These are phyloP conservation scores for Pharnaceum exiguum DNA, from an alignment of 148 eudicot genomes.

Conservation along the genomic window DNA sequence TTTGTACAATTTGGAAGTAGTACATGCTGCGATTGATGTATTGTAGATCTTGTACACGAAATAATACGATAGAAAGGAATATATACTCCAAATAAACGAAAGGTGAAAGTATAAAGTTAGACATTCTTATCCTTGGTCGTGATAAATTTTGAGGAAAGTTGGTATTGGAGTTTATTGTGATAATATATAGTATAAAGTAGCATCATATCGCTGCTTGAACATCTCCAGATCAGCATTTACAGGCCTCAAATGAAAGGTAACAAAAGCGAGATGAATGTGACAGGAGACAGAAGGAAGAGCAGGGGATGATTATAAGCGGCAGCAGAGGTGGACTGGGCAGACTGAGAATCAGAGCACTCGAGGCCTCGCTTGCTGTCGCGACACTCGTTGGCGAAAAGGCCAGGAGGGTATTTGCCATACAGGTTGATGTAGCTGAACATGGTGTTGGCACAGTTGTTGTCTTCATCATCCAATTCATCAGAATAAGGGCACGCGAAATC, in stretches of 20 bases:
- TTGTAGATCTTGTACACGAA: no score
- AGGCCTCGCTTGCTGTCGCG: conserved; percentile 42
- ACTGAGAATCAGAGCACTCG: conserved; percentile 32
- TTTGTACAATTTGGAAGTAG: no score
- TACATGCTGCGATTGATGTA: no score
- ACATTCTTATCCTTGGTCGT: no score
- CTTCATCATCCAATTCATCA: conserved; percentile 32
- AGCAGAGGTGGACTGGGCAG: neutral
- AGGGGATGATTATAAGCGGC: neutral
- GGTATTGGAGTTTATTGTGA: no score
- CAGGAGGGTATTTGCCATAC: conserved; percentile 61
- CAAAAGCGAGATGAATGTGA: neutral
- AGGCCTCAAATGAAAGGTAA: neutral
- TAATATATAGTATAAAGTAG: no score
- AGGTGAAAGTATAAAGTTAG: no score
- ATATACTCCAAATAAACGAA: no score
- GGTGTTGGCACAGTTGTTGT: conserved; percentile 45
- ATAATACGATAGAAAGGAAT: no score
- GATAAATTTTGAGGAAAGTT: no score
- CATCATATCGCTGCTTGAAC: neutral
- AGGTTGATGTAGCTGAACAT: conserved; percentile 62
- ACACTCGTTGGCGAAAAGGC: conserved; percentile 55
- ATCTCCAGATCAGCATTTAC: neutral
- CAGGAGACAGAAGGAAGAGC: neutral
- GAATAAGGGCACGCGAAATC: conserved; percentile 50